Conservation (phyloP, 805 yeast species). For the Groenewaldozyma tartarivorans region DNA sequence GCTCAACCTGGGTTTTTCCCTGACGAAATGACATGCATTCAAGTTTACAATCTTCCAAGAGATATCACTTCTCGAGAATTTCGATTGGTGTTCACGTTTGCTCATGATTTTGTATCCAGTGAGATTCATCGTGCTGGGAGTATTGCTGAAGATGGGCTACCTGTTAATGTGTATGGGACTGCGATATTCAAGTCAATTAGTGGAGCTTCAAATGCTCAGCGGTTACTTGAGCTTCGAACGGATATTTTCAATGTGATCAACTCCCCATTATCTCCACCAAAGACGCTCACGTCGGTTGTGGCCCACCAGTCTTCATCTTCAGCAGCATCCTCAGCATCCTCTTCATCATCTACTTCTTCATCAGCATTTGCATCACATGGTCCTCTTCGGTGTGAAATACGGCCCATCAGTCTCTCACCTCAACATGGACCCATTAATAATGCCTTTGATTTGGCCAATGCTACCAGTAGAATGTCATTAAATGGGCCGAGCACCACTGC, state of each 20-base stretch:
- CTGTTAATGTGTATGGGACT: slow-evolving; percentile 10
- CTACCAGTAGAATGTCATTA: no score
- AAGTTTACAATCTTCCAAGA: slow-evolving; percentile 27
- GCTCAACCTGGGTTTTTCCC: not conserved
- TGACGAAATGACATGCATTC: not conserved
- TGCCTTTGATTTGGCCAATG: no score
- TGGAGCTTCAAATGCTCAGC: slow-evolving; percentile 9
- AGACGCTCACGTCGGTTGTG: not conserved
- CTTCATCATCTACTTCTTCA: slow-evolving; percentile 3
- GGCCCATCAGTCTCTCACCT: no score
- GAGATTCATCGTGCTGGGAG: slow-evolving; percentile 25
- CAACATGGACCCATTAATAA: no score
- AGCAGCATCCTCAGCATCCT: slow-evolving; percentile 7
- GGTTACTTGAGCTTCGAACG: slow-evolving; percentile 9
- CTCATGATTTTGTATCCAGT: slow-evolving; percentile 27
- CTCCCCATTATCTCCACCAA: slow-evolving; percentile 7
- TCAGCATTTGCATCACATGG: not conserved
- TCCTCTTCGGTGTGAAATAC: not conserved
- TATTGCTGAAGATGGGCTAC: slow-evolving; percentile 15
- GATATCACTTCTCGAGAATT: slow-evolving; percentile 31
- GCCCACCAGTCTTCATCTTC: slow-evolving; percentile 2
- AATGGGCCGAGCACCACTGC: no score
- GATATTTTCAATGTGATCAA: slow-evolving; percentile 10
- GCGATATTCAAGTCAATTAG: slow-evolving; percentile 14
- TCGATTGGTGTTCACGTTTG: slow-evolving; percentile 30